Percentiles rank a stretch among this genome's conserved stretches.
Evolutionary conservation across 2,329 filamentous ascomycete genomes (phyloP).

Genomic region (Claviceps humidiphila): DNA sequence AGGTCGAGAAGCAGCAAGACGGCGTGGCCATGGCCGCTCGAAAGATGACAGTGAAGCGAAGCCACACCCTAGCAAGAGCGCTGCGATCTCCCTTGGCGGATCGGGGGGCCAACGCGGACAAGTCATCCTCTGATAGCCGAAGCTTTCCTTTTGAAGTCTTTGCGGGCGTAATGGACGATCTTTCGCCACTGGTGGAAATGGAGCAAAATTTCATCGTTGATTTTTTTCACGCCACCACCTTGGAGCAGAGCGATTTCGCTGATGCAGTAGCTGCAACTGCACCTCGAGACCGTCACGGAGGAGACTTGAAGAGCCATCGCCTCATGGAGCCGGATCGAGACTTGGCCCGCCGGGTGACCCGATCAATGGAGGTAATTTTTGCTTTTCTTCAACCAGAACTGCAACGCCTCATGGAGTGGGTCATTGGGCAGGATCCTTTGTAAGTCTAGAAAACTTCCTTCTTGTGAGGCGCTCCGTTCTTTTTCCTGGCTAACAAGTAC

Average conservation of each 20-base stretch:
- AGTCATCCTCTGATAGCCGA: conserved; percentile 45
- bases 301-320: conserved; percentile 59
- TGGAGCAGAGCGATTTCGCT: conserved; percentile 69
- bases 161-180: conserved; percentile 63
- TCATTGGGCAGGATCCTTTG: conserved; percentile 65
- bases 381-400: conserved; percentile 68
- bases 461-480: not conserved
- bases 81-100: conserved; percentile 57
- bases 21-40: conserved; percentile 62
- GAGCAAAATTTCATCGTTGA: conserved; percentile 97
- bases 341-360: conserved; percentile 71
- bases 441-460: conserved; percentile 32
- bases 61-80: conserved; percentile 69
- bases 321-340: conserved; percentile 81
- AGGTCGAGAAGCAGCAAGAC: conserved; percentile 74
- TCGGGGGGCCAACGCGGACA: conserved; percentile 37
- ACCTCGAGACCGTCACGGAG: conserved; percentile 56
- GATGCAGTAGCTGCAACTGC: conserved; percentile 57
- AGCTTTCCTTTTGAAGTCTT: conserved; percentile 73
- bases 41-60: conserved; percentile 87
- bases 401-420: conserved; percentile 72
- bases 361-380: conserved; percentile 81
- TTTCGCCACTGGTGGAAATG: conserved; percentile 70
- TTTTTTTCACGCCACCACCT: conserved; percentile 87
- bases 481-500: conserved; percentile 6